Conservation (phyloP, 305 asterid species). For the Galium porrigens region DNA sequence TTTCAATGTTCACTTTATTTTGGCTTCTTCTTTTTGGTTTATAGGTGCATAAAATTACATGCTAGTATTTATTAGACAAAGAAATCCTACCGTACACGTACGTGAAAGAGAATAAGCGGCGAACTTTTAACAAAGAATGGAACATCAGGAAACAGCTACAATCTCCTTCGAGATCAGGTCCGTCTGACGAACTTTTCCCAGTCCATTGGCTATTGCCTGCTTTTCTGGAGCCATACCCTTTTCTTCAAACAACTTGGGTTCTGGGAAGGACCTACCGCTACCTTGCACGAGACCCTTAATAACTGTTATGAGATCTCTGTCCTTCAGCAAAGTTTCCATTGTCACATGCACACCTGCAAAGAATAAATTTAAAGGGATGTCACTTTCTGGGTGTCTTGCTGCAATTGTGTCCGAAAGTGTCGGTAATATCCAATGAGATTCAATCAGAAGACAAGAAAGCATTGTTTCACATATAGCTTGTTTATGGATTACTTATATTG, state of each 20-base stretch:
- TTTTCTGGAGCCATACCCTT: conserved; percentile 19
- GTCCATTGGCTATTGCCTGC: conserved; percentile 22
- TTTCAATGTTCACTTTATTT: not conserved
- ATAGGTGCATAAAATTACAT: not conserved
- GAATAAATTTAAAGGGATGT: not conserved
- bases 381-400: not conserved
- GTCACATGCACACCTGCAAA: conserved; percentile 69
- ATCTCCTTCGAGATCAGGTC: conserved; percentile 20
- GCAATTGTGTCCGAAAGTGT: not conserved
- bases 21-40: not conserved
- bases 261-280: conserved; percentile 70
- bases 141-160: conserved; percentile 19
- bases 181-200: conserved; percentile 15
- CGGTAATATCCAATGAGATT: not conserved
- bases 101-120: not conserved
- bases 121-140: not conserved
- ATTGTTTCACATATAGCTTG: too few relatives aligned
- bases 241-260: conserved; percentile 17
- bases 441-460: not conserved
- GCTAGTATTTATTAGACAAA: too few relatives aligned
- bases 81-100: too few relatives aligned
- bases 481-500: not conserved
- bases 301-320: conserved; percentile 35
- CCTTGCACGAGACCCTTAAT: conserved; percentile 53
- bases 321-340: conserved; percentile 67